These are phyloP conservation scores for Canariomyces notabilis DNA, from an alignment of 2,329 filamentous ascomycete genomes.

Conservation along the genomic window DNA sequence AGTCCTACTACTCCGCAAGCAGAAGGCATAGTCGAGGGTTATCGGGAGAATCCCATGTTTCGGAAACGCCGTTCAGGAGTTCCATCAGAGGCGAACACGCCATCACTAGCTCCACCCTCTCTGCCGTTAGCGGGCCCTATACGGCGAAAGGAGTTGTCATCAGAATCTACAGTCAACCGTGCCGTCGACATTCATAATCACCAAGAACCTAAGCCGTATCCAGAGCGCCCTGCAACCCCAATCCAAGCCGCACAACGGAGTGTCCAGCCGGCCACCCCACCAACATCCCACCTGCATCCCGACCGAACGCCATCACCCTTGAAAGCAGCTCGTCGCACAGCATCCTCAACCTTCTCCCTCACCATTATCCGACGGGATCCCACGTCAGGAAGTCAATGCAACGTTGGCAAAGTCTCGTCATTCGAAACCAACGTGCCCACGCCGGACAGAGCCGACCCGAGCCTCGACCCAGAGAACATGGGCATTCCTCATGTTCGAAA, in stretches of 20 bases:
- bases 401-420: conserved; percentile 61
- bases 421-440: conserved; percentile 40
- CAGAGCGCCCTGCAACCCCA: conserved; percentile 14
- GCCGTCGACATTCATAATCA: background rate
- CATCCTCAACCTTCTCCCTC: conserved; percentile 44
- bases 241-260: background rate
- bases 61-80: conserved; percentile 5
- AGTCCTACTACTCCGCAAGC: background rate
- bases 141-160: conserved; percentile 17
- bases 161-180: background rate
- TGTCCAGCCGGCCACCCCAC: background rate
- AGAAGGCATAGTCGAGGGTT: background rate
- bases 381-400: conserved; percentile 65
- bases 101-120: background rate
- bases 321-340: conserved; percentile 6
- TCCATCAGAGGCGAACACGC: background rate
- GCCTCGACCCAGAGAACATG: conserved; percentile 26
- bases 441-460: conserved; percentile 21
- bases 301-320: conserved; percentile 5
- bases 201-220: background rate
- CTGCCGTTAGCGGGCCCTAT: conserved; percentile 1
- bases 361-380: conserved; percentile 72
- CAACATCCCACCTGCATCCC: background rate
- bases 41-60: conserved; percentile 21
- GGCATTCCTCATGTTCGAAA: conserved; percentile 30